A percentile compares a stretch with the other conserved stretches of the same genome.
phyloP scores from a whole-genome alignment of 108 stramenopile genomes.

The Epithemia pelagica region DNA sequence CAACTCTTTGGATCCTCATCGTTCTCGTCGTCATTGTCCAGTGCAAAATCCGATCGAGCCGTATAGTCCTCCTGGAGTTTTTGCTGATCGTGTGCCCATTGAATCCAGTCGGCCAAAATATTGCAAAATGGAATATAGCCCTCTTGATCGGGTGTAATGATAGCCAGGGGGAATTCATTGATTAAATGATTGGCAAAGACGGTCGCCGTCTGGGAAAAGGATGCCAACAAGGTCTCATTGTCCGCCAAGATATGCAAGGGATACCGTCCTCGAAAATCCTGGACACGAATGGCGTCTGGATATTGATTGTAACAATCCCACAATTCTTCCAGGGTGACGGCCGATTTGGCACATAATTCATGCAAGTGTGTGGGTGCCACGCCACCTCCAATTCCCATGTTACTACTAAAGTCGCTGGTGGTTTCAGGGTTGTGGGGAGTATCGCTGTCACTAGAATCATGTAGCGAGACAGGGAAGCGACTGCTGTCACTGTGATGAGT shows the following conservation, averaged over 20 bases:
- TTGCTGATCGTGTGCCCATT: constrained; percentile 10
- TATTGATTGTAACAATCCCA: neutral
- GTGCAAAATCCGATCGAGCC: neutral
- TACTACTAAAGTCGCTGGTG: neutral
- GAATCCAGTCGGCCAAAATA: constrained; percentile 15
- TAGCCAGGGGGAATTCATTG: constrained; percentile 15
- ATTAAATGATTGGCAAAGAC: constrained; percentile 9
- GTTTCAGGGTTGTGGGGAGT: neutral
- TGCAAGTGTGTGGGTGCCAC: constrained; percentile 5
- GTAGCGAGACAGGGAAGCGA: too few species aligned
- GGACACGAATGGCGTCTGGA: neutral
- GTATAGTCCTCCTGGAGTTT: neutral
- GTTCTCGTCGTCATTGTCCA: neutral
- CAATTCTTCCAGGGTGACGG: constrained; percentile 10
- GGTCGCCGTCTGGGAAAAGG: constrained; percentile 9
- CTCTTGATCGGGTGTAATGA: constrained; percentile 3
- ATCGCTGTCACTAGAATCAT: neutral
- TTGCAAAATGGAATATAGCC: constrained; percentile 16
- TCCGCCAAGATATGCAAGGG: constrained; percentile 15
- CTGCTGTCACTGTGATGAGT: too few species aligned
- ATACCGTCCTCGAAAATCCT: constrained; percentile 2
- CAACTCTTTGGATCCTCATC: too few species aligned
- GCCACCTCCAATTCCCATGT: neutral
- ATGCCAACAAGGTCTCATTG: constrained; percentile 5
- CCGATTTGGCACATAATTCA: constrained; percentile 1